These are phyloP conservation scores for Mortierella sp. DNA, from an alignment of 371 early-diverging fungal genomes.

Conservation along the genomic window DNA sequence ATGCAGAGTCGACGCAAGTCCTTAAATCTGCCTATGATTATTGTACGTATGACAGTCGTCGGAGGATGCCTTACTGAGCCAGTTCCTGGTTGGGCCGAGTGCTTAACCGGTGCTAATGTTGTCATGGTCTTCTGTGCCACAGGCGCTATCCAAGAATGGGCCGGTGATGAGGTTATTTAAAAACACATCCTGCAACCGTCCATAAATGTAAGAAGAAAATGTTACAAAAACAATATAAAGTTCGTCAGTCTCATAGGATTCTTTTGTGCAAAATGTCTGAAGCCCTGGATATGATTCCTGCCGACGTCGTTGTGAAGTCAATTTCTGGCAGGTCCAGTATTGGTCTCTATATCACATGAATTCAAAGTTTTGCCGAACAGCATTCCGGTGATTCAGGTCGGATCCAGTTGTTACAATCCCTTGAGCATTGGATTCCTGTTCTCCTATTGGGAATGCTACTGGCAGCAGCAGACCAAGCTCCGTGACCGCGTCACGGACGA, in stretches of 20 bases:
- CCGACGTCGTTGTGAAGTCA: slow-evolving; percentile 6
- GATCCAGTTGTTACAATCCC: background rate
- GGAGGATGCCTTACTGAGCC: slow-evolving; percentile 62
- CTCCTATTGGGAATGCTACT: background rate
- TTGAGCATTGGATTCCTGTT: background rate
- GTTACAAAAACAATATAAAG: background rate
- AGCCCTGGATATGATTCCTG: slow-evolving; percentile 11
- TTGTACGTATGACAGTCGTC: slow-evolving; percentile 59
- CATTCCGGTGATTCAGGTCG: background rate
- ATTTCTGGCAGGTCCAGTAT: slow-evolving; percentile 3
- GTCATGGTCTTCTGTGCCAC: background rate
- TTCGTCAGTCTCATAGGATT: background rate
- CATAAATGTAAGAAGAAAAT: too few relatives aligned
- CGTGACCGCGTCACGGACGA: background rate
- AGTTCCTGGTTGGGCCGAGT: slow-evolving; percentile 68
- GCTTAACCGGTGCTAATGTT: slow-evolving; percentile 56
- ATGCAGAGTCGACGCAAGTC: slow-evolving; percentile 52
- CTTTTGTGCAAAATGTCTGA: background rate
- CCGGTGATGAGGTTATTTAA: slow-evolving; percentile 3
- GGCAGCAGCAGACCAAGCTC: slow-evolving; percentile 1
- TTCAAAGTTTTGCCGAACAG: background rate
- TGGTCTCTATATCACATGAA: background rate
- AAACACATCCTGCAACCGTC: background rate
- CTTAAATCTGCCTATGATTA: slow-evolving; percentile 56
- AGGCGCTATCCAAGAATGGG: slow-evolving; percentile 5